Conservation (phyloP, 352 stramenopile species). For the Peronospora belbahrii region DNA sequence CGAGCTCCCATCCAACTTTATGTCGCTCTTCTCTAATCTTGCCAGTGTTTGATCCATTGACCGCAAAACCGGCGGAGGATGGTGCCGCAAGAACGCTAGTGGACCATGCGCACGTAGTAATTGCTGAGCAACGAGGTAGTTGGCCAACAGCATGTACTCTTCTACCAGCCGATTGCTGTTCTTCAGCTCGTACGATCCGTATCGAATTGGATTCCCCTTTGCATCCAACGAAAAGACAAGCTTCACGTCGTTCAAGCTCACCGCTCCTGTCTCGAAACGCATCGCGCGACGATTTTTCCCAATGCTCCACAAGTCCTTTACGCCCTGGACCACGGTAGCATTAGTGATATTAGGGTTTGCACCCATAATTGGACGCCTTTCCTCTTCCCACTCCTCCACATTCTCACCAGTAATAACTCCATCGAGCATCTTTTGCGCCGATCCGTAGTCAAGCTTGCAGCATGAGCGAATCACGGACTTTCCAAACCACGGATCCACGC, state of each 20-base stretch:
- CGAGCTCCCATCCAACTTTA: conserved; percentile 77
- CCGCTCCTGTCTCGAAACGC: conserved; percentile 88
- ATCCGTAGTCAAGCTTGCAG: conserved; percentile 93
- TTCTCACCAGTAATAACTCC: conserved; percentile 62
- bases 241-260: conserved; percentile 91
- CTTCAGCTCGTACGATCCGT: conserved; percentile 87
- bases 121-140: conserved; percentile 95
- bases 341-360: conserved; percentile 46
- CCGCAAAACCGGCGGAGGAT: conserved; percentile 63
- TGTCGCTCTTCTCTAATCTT: conserved; percentile 39
- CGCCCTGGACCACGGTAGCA: conserved; percentile 49
- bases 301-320: conserved; percentile 61
- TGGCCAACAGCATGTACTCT: conserved; percentile 98
- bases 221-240: conserved; percentile 90
- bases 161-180: conserved; percentile 94
- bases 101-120: conserved; percentile 84
- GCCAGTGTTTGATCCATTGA: conserved; percentile 41
- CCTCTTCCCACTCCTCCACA: conserved; percentile 63
- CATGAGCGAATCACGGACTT: conserved; percentile 97
- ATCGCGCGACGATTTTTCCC: conserved; percentile 62
- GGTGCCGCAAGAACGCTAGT: conserved; percentile 87
- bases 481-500: conserved; percentile 92
- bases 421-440: conserved; percentile 95
- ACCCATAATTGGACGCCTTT: conserved; percentile 33
- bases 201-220: conserved; percentile 85